phyloP scores from a whole-genome alignment of 202 grass and related monocot species.

The Brachypodium distachyon region DNA sequence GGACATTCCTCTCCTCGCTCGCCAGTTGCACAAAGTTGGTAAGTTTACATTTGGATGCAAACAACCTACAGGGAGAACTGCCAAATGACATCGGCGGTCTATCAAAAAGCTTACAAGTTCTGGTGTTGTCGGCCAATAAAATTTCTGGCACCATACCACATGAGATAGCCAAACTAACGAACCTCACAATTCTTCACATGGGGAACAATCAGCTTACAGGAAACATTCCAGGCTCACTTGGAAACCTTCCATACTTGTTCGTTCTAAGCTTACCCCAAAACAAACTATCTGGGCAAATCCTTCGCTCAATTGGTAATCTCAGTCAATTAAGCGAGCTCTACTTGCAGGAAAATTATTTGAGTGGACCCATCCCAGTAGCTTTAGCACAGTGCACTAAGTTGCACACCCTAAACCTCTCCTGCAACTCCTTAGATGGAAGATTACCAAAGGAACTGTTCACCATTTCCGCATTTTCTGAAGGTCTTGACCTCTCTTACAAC shows the following conservation, averaged over 20 bases:
- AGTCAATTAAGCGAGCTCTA: conserved; percentile 23
- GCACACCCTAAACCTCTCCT: conserved; percentile 13
- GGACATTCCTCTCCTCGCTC: conserved; percentile 18
- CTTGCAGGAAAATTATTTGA: conserved; percentile 25
- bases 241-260: conserved; percentile 31
- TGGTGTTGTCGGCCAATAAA: not conserved
- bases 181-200: conserved; percentile 21
- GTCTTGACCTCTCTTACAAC: conserved; percentile 42
- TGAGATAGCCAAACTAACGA: conserved; percentile 23
- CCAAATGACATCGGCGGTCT: conserved; percentile 23
- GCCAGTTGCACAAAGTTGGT: not conserved
- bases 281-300: conserved; percentile 27
- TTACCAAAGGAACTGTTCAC: conserved; percentile 38
- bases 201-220: conserved; percentile 25
- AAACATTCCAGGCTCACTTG: conserved; percentile 7
- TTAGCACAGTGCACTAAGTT: conserved; percentile 22
- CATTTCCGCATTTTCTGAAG: conserved; percentile 8
- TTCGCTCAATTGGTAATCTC: conserved; percentile 22
- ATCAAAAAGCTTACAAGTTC: not conserved
- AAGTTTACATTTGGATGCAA: not conserved
- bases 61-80: conserved; percentile 19
- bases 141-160: conserved; percentile 41
- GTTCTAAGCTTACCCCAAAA: conserved; percentile 22
- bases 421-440: conserved; percentile 28
- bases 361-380: conserved; percentile 7